Evolutionary conservation across 305 asterid genomes (phyloP), one percentile per base, ranked within the genome.

Genomic region (Withania somnifera): DNA sequence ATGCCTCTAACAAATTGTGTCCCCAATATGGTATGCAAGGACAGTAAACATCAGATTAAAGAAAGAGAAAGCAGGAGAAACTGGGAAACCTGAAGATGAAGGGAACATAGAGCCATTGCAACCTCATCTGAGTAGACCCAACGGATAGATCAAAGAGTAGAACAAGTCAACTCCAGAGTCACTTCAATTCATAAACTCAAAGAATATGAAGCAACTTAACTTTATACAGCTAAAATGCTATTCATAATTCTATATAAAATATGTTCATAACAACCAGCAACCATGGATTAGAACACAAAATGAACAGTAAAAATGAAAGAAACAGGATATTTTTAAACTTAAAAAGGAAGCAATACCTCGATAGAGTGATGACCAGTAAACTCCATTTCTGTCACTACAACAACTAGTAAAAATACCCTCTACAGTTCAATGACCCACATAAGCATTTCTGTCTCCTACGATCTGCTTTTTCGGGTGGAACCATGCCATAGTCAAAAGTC

Each of bases 391-490:
- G 11, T 7, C 71, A 26, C 7, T 11, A 30, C 19, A 52, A 30
- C 45, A 78, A 68, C 89, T 86, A 93, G 84, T 93, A 90, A 86
- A 92, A 93, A 88, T 88, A 89, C 57, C 99, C 97, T 87, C 88
- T 86, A 90, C 99, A 95, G 85, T 91, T 93, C 28, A 77, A 83
- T 11, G 94, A 89, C 78, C 91, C 97, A 77, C 99, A 95, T 67
- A 86, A 80, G 87, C 99, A 95, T 86, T 83, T 90, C 84, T 91
- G 92, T 90, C 91, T 93, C 85, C 91, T 90, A 77, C 57, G 77
- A 57, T 86, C 89, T 73, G 92, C 89, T 82, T 88, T 91, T 81
- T 88, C 91, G 2, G 73, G 73, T 63, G 73, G 73, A 30, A 63
- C 73, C 73, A 67, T 66, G 68, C 97, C 99, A 82, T 93, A 95